phyloP scores from a whole-genome alignment of 2,329 filamentous ascomycete genomes.

The Moelleriella libera region DNA sequence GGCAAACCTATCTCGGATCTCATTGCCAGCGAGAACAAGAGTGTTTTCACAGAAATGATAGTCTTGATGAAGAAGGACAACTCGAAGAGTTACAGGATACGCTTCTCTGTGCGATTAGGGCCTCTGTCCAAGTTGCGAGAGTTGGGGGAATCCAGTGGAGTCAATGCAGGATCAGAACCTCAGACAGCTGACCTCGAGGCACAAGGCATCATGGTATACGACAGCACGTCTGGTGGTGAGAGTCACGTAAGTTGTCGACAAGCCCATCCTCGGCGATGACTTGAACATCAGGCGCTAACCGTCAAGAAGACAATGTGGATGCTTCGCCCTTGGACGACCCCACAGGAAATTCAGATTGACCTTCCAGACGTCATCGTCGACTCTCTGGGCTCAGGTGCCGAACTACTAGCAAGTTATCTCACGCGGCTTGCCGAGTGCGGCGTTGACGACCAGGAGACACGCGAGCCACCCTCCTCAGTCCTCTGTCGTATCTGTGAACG shows the following conservation, averaged over 20 bases:
- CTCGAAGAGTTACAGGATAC: slow-evolving; percentile 79
- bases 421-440: slow-evolving; percentile 78
- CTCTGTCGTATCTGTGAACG: slow-evolving; percentile 95
- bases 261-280: not conserved
- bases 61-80: slow-evolving; percentile 88
- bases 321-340: slow-evolving; percentile 79
- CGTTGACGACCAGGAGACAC: slow-evolving; percentile 57
- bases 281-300: slow-evolving; percentile 2
- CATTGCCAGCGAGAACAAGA: slow-evolving; percentile 63
- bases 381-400: slow-evolving; percentile 83
- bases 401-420: slow-evolving; percentile 87
- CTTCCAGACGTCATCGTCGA: slow-evolving; percentile 81
- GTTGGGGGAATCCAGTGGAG: slow-evolving; percentile 20
- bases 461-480: slow-evolving; percentile 75
- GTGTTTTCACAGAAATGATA: slow-evolving; percentile 68
- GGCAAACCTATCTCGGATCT: slow-evolving; percentile 69
- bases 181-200: slow-evolving; percentile 69
- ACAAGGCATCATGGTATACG: slow-evolving; percentile 97
- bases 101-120: slow-evolving; percentile 61
- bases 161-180: slow-evolving; percentile 18
- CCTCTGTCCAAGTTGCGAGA: slow-evolving; percentile 51
- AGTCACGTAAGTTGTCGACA: slow-evolving; percentile 59
- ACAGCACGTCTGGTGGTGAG: slow-evolving; percentile 70
- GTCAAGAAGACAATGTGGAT: slow-evolving; percentile 91
- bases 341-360: slow-evolving; percentile 91